A percentile compares a stretch with the other conserved stretches of the same genome.
These are phyloP conservation scores for Acarospora socialis DNA, from an alignment of 2,329 filamentous ascomycete genomes.

Conservation along the genomic window DNA sequence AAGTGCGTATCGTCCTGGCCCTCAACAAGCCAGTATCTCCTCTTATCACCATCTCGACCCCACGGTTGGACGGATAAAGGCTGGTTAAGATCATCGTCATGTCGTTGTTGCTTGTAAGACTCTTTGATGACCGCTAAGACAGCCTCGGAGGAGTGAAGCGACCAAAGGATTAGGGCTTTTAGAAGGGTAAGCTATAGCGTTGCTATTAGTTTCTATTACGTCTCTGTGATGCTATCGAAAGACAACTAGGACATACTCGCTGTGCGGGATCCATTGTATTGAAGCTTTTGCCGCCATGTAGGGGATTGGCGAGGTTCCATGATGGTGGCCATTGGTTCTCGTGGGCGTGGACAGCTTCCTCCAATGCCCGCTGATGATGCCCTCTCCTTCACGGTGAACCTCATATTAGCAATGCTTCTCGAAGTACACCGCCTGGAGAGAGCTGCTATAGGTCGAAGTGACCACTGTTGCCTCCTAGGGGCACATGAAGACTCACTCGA, in stretches of 20 bases:
- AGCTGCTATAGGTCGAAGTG: neutral
- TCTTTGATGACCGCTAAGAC: conserved; percentile 71
- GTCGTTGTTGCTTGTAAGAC: conserved; percentile 74
- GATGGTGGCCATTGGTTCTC: conserved; percentile 73
- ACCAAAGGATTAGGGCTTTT: conserved; percentile 73
- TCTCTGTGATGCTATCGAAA: neutral
- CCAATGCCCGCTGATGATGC: conserved; percentile 83
- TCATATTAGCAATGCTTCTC: no score
- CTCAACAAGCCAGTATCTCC: conserved; percentile 86
- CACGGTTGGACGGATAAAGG: conserved; percentile 80
- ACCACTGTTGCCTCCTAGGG: neutral
- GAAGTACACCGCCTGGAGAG: conserved; percentile 4
- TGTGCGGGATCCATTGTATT: conserved; percentile 66
- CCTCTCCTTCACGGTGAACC: conserved; percentile 52
- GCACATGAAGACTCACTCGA: conserved; percentile 58
- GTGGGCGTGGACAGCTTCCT: conserved; percentile 79
- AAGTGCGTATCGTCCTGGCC: conserved; percentile 90
- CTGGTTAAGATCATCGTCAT: conserved; percentile 66
- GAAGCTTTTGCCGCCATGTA: conserved; percentile 70
- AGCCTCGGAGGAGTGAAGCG: conserved; percentile 72
- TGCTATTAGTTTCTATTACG: conserved; percentile 4
- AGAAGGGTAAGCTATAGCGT: conserved; percentile 59
- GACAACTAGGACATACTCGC: conserved; percentile 56
- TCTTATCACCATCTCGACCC: conserved; percentile 79
- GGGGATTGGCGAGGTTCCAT: conserved; percentile 73